phyloP scores from a whole-genome alignment of 805 yeast genomes.

The Sugiyamaella floridensis region DNA sequence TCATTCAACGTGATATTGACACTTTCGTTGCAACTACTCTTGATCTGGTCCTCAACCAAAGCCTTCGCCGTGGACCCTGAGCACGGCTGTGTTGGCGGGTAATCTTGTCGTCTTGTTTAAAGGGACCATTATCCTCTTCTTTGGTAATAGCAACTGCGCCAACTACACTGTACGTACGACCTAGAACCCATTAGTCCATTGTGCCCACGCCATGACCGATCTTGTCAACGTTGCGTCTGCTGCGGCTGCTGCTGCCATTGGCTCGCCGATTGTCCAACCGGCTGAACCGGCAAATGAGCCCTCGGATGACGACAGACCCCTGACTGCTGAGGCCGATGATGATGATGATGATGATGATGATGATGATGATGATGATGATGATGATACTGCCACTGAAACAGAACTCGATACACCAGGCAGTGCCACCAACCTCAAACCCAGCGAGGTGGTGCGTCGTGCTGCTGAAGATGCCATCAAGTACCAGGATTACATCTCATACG shows the following conservation, averaged over 20 bases:
- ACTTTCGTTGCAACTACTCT: no score
- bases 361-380: not conserved
- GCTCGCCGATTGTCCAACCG: not conserved
- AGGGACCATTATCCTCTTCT: no score
- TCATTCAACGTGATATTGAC: no score
- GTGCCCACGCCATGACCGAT: not conserved
- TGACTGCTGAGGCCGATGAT: not conserved
- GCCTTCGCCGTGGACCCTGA: no score
- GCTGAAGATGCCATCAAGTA: conserved; percentile 9
- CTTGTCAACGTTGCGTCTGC: not conserved
- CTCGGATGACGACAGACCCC: not conserved
- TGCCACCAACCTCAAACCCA: not conserved
- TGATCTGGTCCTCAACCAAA: no score
- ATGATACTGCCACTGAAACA: conserved; percentile 1
- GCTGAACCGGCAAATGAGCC: not conserved
- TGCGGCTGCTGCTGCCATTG: not conserved
- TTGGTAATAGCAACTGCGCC: no score
- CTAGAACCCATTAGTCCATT: not conserved
- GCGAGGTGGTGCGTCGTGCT: conserved; percentile 3
- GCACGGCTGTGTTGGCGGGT: no score
- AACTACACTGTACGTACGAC: not conserved
- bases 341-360: conserved; percentile 2
- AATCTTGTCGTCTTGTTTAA: no score
- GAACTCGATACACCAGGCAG: not conserved
- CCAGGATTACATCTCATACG: conserved; percentile 59